Conservation (phyloP, 2,329 filamentous ascomycete genomes). For the Lecanosticta acicola region DNA sequence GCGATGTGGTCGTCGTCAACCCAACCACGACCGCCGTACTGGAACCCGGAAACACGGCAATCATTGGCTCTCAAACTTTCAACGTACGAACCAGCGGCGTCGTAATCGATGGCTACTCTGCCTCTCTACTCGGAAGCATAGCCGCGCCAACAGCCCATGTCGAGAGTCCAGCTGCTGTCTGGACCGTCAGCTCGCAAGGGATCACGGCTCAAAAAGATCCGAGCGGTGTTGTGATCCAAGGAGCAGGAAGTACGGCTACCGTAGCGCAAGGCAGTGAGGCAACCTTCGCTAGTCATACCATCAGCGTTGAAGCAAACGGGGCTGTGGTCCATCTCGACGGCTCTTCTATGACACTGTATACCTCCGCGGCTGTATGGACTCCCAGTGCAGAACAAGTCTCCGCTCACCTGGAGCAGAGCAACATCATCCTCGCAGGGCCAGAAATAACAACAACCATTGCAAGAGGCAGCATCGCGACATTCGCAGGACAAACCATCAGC, state of each 20-base stretch:
- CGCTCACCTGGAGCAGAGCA: neutral
- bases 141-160: neutral
- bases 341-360: neutral
- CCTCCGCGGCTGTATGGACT: neutral
- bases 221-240: neutral
- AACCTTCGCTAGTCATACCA: neutral
- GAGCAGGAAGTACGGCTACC: neutral
- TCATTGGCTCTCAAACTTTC: slow-evolving; percentile 1
- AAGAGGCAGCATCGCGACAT: neutral
- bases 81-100: neutral
- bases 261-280: neutral
- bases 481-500: neutral
- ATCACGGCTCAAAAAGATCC: neutral
- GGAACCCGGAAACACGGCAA: neutral
- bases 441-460: neutral
- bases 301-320: neutral
- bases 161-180: neutral
- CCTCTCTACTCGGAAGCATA: neutral
- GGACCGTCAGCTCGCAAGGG: neutral
- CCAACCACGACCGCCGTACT: slow-evolving; percentile 1
- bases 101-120: neutral
- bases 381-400: neutral
- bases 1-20: neutral
- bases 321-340: slow-evolving; percentile 1
- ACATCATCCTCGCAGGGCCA: neutral